phyloP scores from a whole-genome alignment of 306 rosid species.

The Gastrolobium bilobum region DNA sequence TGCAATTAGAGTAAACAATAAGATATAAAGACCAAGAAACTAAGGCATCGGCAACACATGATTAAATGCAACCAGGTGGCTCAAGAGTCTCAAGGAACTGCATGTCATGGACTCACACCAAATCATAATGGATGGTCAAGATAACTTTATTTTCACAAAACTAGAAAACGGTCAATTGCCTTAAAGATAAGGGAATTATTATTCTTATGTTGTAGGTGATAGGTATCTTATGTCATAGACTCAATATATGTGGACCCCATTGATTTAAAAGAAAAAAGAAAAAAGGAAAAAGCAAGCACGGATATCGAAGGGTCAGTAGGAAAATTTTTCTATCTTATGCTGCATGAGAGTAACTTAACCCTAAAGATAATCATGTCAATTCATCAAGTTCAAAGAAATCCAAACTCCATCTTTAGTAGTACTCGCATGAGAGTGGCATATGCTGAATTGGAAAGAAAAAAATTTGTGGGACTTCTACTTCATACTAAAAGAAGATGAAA shows the following conservation, averaged over 20 bases:
- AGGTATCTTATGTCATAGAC: too few species aligned
- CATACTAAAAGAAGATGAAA: constrained; percentile 1
- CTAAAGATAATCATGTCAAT: constrained; percentile 25
- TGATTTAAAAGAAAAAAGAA: too few species aligned
- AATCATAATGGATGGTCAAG: constrained; percentile 9
- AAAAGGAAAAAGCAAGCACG: too few species aligned
- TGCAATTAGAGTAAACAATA: constrained; percentile 53
- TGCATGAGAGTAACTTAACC: too few species aligned
- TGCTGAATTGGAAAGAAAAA: constrained; percentile 1
- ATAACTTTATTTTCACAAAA: constrained; percentile 13
- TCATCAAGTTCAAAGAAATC: constrained; percentile 33
- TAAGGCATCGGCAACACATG: not conserved
- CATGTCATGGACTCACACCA: not conserved
- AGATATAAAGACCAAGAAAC: not conserved
- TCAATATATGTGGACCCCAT: too few species aligned
- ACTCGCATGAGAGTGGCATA: not conserved
- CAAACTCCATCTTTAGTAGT: not conserved
- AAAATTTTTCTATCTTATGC: too few species aligned
- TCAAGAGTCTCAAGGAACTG: constrained; percentile 1
- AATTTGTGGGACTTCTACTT: not conserved
- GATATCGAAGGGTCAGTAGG: too few species aligned
- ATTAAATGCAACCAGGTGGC: constrained; percentile 1
- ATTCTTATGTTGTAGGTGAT: too few species aligned
- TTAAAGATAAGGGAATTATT: constrained; percentile 12
- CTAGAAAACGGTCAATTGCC: not conserved